Percentiles rank a stretch among this genome's conserved stretches.
Conservation (phyloP, 1,284 basidiomycete genomes). For the Amylostereum areolatum region DNA sequence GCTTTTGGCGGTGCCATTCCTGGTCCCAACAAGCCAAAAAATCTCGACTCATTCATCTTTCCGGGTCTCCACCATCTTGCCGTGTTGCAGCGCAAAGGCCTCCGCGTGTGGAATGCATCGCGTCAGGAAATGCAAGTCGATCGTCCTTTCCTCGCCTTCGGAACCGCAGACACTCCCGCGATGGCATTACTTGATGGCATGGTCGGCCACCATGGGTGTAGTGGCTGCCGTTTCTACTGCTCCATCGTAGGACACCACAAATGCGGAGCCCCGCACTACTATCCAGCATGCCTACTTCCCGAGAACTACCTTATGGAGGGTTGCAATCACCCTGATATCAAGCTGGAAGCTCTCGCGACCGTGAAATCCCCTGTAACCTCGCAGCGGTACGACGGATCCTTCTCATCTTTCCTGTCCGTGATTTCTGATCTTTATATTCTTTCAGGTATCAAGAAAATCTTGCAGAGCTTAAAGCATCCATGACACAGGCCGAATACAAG, state of each 20-base stretch:
- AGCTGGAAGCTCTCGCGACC: background rate
- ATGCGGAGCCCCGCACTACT: conserved; percentile 2
- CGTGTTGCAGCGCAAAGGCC: background rate
- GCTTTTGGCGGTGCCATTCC: conserved; percentile 12
- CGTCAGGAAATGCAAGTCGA: background rate
- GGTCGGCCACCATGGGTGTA: conserved; percentile 9
- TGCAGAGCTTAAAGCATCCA: background rate
- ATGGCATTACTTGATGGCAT: conserved; percentile 3
- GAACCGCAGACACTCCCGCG: conserved; percentile 6
- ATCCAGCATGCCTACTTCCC: background rate
- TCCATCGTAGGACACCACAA: background rate
- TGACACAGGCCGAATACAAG: background rate
- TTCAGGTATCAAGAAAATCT: background rate
- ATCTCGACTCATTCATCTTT: conserved; percentile 12
- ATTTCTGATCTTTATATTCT: no score
- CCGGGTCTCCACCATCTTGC: conserved; percentile 6
- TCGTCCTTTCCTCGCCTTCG: conserved; percentile 7
- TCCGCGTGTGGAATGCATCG: conserved; percentile 6
- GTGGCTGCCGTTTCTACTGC: conserved; percentile 7
- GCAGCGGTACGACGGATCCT: no score
- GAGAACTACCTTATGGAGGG: conserved; percentile 1
- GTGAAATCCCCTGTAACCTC: no score
- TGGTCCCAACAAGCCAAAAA: conserved; percentile 12
- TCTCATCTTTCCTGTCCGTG: no score
- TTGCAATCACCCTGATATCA: conserved; percentile 1